Percentiles rank a stretch among this genome's conserved stretches.
phyloP scores from a whole-genome alignment of 139 green algal genomes.

The Chlorella vulgaris region DNA sequence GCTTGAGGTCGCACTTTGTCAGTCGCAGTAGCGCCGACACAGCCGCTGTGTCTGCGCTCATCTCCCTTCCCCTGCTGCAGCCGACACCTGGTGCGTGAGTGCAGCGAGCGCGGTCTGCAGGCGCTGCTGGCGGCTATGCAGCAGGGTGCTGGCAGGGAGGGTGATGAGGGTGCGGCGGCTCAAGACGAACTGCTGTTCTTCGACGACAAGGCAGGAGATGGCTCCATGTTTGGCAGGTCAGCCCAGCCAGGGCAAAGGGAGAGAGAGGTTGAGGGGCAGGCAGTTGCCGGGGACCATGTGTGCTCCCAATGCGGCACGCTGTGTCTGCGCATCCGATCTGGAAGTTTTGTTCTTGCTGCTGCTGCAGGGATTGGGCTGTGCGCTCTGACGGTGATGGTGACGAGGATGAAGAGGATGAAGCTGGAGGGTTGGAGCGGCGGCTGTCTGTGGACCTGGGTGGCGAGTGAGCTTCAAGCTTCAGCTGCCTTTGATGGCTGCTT shows the following conservation, averaged over 20 bases:
- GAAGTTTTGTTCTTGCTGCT: no score
- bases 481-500: no score
- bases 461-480: no score
- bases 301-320: no score
- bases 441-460: no score
- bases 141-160: background rate
- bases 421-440: no score
- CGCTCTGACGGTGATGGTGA: no score
- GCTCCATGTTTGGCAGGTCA: constrained; percentile 17
- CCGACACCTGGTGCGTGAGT: constrained; percentile 21
- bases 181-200: constrained; percentile 29
- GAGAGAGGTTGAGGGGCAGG: background rate
- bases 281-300: no score
- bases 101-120: constrained; percentile 14
- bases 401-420: no score
- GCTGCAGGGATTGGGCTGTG: no score
- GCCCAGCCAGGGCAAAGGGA: background rate
- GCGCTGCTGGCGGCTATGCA: constrained; percentile 21
- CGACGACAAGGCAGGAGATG: constrained; percentile 6
- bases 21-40: background rate
- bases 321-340: no score
- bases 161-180: background rate
- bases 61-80: background rate
- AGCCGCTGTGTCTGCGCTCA: background rate
- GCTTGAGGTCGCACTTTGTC: background rate